Evolutionary conservation across 192 early-diverging fungal species (phyloP).

Genomic region (Backusella liffmaniae): DNA sequence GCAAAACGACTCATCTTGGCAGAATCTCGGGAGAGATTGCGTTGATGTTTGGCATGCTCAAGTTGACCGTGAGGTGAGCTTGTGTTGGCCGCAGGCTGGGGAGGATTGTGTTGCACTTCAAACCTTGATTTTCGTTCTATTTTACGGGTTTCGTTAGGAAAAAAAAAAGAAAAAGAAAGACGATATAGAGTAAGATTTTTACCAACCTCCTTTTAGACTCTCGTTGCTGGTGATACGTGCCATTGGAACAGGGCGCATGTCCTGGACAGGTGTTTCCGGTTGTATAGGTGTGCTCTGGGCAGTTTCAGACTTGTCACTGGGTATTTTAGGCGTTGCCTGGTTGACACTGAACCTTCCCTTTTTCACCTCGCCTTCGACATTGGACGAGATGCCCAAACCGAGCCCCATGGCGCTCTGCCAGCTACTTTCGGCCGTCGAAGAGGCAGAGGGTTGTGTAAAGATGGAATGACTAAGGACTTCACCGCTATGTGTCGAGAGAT

Average conservation of each 20-base stretch:
- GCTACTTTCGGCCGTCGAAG: not conserved
- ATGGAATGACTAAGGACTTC: not conserved
- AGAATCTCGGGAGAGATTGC: not conserved
- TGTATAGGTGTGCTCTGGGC: not conserved
- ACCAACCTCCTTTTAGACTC: conserved; percentile 6
- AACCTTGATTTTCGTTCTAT: conserved; percentile 38
- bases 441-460: not conserved
- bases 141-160: no score
- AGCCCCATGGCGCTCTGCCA: not conserved
- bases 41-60: not conserved
- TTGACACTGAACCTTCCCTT: conserved; percentile 70
- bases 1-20: not conserved
- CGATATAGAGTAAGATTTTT: not conserved
- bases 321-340: not conserved
- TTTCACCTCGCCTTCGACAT: conserved; percentile 40
- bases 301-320: not conserved
- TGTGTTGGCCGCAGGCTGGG: not conserved
- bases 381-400: conserved; percentile 21
- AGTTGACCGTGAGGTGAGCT: conserved; percentile 1
- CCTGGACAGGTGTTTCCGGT: not conserved
- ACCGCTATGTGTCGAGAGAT: conserved; percentile 5
- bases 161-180: no score
- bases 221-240: conserved; percentile 9
- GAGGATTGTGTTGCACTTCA: conserved; percentile 27
- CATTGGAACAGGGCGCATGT: not conserved